These are phyloP conservation scores for Murraya paniculata DNA, from an alignment of 345 rosid genomes.

Conservation along the genomic window DNA sequence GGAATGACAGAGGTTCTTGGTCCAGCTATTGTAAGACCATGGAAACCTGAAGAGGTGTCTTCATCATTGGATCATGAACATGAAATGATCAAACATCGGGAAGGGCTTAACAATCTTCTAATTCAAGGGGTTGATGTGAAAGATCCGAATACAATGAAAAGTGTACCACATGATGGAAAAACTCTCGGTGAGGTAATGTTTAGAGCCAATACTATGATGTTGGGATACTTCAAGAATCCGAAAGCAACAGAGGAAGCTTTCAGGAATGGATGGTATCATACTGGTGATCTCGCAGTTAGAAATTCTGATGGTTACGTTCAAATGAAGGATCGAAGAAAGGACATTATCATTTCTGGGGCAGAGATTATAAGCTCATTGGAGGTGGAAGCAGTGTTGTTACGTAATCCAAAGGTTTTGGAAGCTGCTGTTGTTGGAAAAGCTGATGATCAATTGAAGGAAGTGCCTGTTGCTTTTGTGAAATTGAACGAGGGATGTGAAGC, in stretches of 20 bases:
- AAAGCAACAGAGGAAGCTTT: constrained; percentile 49
- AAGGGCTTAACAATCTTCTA: constrained; percentile 33
- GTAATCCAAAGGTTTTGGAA: constrained; percentile 39
- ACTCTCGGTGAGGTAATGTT: constrained; percentile 61
- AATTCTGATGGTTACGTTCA: constrained; percentile 48
- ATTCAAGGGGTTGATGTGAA: constrained; percentile 51
- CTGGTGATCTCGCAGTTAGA: constrained; percentile 53
- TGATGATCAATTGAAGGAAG: constrained; percentile 24
- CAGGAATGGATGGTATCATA: constrained; percentile 57
- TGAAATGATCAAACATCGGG: constrained; percentile 2
- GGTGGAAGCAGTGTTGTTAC: constrained; percentile 37
- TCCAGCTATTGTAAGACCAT: constrained; percentile 37
- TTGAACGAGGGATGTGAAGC: constrained; percentile 34
- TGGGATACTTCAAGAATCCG: constrained; percentile 48
- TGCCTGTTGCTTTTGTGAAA: constrained; percentile 48
- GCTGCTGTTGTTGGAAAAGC: constrained; percentile 47
- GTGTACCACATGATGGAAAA: constrained; percentile 52
- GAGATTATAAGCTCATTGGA: constrained; percentile 44
- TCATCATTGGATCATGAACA: not conserved
- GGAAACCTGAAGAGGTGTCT: constrained; percentile 18
- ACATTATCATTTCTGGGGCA: constrained; percentile 24
- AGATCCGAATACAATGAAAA: constrained; percentile 43
- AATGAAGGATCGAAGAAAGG: constrained; percentile 60
- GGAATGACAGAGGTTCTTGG: constrained; percentile 67
- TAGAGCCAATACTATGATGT: constrained; percentile 52